Percentiles rank a stretch among this genome's conserved stretches.
Evolutionary conservation across 148 eudicot species (phyloP).

Genomic region (Drosera capensis): DNA sequence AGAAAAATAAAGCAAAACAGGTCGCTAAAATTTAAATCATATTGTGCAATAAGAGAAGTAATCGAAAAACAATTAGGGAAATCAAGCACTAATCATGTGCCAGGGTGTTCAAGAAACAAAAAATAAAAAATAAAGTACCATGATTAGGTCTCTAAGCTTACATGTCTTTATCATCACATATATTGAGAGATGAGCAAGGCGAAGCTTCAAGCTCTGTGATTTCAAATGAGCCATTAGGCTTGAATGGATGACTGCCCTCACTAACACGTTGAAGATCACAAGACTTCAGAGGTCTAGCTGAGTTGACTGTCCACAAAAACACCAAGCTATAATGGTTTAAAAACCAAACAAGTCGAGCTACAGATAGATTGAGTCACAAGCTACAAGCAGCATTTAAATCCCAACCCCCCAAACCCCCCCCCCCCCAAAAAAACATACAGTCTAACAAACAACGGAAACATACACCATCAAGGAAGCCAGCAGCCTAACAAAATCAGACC

Average conservation of each 20-base stretch:
- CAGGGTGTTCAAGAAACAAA: neutral
- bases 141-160: constrained; percentile 11
- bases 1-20: neutral
- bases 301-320: neutral
- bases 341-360: neutral
- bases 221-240: constrained; percentile 13
- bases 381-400: neutral
- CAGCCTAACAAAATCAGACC: no score
- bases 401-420: no score
- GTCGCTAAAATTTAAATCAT: no score
- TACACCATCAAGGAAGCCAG: no score
- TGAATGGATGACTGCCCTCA: constrained; percentile 15
- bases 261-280: constrained; percentile 19
- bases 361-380: neutral
- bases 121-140: neutral
- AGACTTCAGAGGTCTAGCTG: constrained; percentile 2
- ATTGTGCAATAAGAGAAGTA: no score
- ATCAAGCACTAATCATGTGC: no score
- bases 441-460: no score
- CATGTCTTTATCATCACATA: constrained; percentile 16
- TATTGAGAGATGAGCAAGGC: constrained; percentile 15
- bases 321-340: neutral
- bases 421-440: no score
- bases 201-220: constrained; percentile 21
- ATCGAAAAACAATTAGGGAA: no score